Base-by-base conservation (phyloP, 352 stramenopile genomes). In the Globisporangium paroecandrum region DNA sequence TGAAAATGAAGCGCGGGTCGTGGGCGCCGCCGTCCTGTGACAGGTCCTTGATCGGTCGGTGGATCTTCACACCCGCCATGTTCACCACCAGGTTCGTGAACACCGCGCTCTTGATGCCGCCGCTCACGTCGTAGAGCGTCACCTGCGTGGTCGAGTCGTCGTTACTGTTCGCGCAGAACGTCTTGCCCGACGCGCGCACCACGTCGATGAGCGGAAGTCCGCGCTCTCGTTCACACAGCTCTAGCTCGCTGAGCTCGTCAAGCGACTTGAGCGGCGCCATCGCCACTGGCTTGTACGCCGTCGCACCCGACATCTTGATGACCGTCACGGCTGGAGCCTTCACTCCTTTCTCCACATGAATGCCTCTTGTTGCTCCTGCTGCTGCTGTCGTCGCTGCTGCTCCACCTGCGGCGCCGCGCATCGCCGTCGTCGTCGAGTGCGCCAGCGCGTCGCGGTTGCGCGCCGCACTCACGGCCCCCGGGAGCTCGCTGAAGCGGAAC, bases 1-100 rank as follows among this genome's bases (percentile, higher is more conserved):
- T 29, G 58, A 67, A 67, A 1, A 59, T 22, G 65, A 70, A 74
- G 43, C 71, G 67, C 18, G 71, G 71, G 58, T 77, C 71, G 57
- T 77, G 68, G 12, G 43, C 1, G 25, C 58, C 62, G 47, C 68
- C 71, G n/a, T 77, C 71, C n/a, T 77, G 62, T 34, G 62, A 74
- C 1, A 72, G 49, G 34, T 77, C 57, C 3, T 56, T 53, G 47
- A 77, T 74, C 13, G 60, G 63, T 24, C 32, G 25, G 47, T 34
- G 20, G 38, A 71, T 56, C 29, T 32, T 32, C 7, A 32, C 66
- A 20, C 13, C 47, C 1, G 9, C 4, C n/a, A 71, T 12, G 47
- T 71, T 36, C 34, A 71, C 56, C 56, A 65, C 43, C 3, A 69
- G 58, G 25, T 59, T 60, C 7, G 13, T 36, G 29, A 69, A 65